These are phyloP conservation scores for Podaxis rugospora DNA, from an alignment of 768 basidiomycete species.

Conservation along the genomic window DNA sequence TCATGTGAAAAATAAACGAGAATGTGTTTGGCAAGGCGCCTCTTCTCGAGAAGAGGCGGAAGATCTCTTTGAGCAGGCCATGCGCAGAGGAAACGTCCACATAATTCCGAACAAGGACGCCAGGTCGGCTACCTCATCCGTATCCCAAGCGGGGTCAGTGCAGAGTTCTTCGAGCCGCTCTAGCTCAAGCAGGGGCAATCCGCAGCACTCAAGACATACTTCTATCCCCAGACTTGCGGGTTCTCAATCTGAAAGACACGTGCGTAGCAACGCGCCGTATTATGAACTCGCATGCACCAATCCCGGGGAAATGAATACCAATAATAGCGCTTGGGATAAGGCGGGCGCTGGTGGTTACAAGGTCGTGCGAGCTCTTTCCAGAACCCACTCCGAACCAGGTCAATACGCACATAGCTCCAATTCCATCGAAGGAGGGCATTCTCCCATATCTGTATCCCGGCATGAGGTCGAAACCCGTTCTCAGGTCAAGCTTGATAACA, in stretches of 20 bases:
- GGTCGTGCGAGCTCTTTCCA: not conserved
- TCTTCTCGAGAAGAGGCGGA: slow-evolving; percentile 36
- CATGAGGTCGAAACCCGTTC: not conserved
- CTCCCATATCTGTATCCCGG: not conserved
- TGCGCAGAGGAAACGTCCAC: slow-evolving; percentile 24
- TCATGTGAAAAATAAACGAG: slow-evolving; percentile 38
- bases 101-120: slow-evolving; percentile 16
- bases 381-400: slow-evolving; percentile 1
- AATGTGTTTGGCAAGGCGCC: slow-evolving; percentile 40
- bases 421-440: not conserved
- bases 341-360: not conserved
- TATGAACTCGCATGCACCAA: not conserved
- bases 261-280: not conserved
- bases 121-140: not conserved
- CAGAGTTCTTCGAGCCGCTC: not conserved
- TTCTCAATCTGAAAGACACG: slow-evolving; percentile 3
- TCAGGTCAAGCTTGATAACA: not conserved
- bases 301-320: not conserved
- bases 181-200: not conserved
- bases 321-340: not conserved
- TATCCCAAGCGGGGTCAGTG: not conserved
- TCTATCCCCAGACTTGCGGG: not conserved
- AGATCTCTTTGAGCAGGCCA: slow-evolving; percentile 24
- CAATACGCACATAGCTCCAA: not conserved
- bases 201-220: not conserved